These are phyloP conservation scores for Rhizopus sp. DNA, from an alignment of 371 early-diverging fungal genomes.

Conservation along the genomic window DNA sequence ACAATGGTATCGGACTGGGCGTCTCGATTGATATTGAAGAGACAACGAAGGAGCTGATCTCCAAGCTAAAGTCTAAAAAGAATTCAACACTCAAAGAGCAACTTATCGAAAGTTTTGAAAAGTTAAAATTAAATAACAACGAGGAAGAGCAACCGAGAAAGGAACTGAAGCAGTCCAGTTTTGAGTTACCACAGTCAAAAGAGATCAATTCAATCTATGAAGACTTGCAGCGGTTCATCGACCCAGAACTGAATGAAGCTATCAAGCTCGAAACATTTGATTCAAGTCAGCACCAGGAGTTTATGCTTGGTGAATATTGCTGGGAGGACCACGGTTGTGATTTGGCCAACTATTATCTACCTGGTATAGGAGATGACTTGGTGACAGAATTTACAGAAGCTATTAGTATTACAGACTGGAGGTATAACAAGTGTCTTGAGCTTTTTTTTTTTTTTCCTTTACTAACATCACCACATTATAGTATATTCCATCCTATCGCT, in stretches of 20 bases:
- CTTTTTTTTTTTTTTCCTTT: slow-evolving; percentile 1
- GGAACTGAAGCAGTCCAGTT: slow-evolving; percentile 1
- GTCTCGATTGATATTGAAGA: slow-evolving; percentile 23
- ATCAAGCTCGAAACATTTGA: slow-evolving; percentile 44
- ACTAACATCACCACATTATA: slow-evolving; percentile 6
- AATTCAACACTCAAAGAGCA: slow-evolving; percentile 34
- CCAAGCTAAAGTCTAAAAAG: slow-evolving; percentile 38
- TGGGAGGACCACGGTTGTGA: slow-evolving; percentile 73
- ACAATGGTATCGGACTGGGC: slow-evolving; percentile 36
- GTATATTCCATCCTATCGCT: slow-evolving; percentile 49
- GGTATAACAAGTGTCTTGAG: slow-evolving; percentile 23
- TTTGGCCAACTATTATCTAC: slow-evolving; percentile 64
- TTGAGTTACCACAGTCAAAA: slow-evolving; percentile 6
- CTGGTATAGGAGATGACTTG: slow-evolving; percentile 59
- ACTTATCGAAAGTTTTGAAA: slow-evolving; percentile 40
- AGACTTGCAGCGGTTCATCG: slow-evolving; percentile 54
- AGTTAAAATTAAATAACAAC: slow-evolving; percentile 15
- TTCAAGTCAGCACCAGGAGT: slow-evolving; percentile 42
- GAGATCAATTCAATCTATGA: slow-evolving; percentile 43
- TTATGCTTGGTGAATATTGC: slow-evolving; percentile 63
- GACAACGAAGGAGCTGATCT: slow-evolving; percentile 29
- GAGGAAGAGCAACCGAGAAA: slow-evolving; percentile 8
- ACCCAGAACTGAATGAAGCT: slow-evolving; percentile 5
- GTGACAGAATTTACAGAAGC: slow-evolving; percentile 65
- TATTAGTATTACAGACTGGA: slow-evolving; percentile 64